Evolutionary conservation across 176 grass and related monocot species (phyloP).

Genomic region (Avena sativa): DNA sequence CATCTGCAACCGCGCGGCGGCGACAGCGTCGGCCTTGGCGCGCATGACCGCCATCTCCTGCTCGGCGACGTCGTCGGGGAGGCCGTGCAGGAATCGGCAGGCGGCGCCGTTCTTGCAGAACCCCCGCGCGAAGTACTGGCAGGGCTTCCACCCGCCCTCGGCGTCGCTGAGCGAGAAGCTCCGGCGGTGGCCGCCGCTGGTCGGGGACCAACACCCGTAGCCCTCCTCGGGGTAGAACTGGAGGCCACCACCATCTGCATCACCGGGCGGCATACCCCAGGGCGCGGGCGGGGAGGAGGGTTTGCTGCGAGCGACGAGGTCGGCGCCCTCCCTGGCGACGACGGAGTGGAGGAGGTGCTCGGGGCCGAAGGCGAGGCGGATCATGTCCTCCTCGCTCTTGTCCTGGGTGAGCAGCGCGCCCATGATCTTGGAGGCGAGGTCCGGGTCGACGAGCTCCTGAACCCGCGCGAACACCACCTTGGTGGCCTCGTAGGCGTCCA

Average conservation of each 20-base stretch:
- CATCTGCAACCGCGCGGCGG: conserved; percentile 52
- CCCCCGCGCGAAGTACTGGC: conserved; percentile 62
- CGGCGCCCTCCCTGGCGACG: conserved; percentile 55
- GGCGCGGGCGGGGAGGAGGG: not conserved
- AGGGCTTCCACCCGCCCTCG: conserved; percentile 47
- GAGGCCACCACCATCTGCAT: not conserved
- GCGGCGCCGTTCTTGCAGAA: conserved; percentile 64
- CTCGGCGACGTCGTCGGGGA: conserved; percentile 44
- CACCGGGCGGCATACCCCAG: not conserved
- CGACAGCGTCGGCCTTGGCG: conserved; percentile 43
- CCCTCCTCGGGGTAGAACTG: conserved; percentile 39
- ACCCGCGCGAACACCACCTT: conserved; percentile 74
- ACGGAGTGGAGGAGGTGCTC: conserved; percentile 70
- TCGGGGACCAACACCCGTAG: conserved; percentile 45
- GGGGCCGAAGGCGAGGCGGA: conserved; percentile 79
- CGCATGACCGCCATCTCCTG: conserved; percentile 48
- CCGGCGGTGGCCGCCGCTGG: conserved; percentile 22
- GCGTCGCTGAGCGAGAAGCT: conserved; percentile 42
- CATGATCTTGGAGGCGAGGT: conserved; percentile 79
- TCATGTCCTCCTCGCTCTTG: conserved; percentile 73
- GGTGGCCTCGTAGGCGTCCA: conserved; percentile 79
- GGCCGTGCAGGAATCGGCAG: conserved; percentile 56
- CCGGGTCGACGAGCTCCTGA: conserved; percentile 61
- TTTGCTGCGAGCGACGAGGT: conserved; percentile 38
- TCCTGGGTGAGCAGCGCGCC: conserved; percentile 69